phyloP scores from a whole-genome alignment of 257 asterid genomes.

The Thymus mandschuricus region DNA sequence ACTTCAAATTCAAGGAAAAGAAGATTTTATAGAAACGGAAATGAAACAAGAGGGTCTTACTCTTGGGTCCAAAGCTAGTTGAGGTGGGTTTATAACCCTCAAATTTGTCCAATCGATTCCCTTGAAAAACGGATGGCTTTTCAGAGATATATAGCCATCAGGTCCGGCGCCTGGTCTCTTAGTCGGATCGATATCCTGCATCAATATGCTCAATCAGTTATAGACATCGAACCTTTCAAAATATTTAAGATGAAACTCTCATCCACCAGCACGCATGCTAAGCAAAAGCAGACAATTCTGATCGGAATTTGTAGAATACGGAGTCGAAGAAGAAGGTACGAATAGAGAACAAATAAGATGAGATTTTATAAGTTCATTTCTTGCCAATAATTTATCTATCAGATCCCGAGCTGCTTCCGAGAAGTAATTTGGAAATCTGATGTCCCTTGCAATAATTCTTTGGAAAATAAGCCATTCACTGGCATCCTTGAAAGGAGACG shows the following conservation, averaged over 20 bases:
- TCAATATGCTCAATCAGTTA: neutral
- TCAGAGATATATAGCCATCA: conserved; percentile 76
- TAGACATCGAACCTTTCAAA: no score
- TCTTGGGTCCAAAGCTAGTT: conserved; percentile 68
- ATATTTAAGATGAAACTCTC: neutral
- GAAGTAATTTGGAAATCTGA: conserved; percentile 84
- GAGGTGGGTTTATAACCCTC: conserved; percentile 73
- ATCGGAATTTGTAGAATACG: neutral
- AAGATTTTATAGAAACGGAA: neutral
- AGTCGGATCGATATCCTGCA: conserved; percentile 88
- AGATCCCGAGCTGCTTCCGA: conserved; percentile 91
- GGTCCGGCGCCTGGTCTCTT: conserved; percentile 94
- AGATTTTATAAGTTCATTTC: conserved; percentile 26
- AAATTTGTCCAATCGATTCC: conserved; percentile 81
- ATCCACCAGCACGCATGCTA: neutral
- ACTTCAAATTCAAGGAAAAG: neutral
- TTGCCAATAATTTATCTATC: conserved; percentile 87
- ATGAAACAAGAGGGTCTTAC: conserved; percentile 41
- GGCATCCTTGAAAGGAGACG: conserved; percentile 96
- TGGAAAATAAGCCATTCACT: conserved; percentile 99
- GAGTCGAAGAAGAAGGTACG: neutral
- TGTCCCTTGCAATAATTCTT: conserved; percentile 89
- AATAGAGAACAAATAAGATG: neutral
- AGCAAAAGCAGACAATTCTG: neutral
- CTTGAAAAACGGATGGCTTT: conserved; percentile 79